Conservation (phyloP, 2,329 filamentous ascomycete species). For the Lasiodiplodia theobromae region DNA sequence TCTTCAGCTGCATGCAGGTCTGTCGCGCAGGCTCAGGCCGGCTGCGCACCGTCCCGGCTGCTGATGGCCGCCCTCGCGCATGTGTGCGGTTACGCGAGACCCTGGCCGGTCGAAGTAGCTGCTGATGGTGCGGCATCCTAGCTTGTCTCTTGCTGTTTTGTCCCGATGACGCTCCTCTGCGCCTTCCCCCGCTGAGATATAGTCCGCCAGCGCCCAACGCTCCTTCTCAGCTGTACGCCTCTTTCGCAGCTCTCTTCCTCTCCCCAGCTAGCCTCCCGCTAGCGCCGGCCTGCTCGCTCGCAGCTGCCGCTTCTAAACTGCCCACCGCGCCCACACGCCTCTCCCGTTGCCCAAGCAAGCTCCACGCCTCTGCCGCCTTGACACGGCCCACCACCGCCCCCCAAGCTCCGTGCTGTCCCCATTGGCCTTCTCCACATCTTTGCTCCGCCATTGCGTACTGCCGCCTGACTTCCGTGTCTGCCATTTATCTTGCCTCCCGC, state of each 20-base stretch:
- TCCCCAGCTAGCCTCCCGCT: constrained; percentile 3
- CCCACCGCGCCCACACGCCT: constrained; percentile 1
- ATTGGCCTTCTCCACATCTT: not conserved
- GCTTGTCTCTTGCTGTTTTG: constrained; percentile 9
- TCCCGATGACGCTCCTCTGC: constrained; percentile 27
- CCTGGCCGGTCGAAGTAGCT: constrained; percentile 18
- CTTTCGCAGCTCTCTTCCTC: not conserved
- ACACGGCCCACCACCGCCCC: not conserved
- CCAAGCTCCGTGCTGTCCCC: constrained; percentile 2
- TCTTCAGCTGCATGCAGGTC: constrained; percentile 24
- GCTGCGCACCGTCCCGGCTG: constrained; percentile 9
- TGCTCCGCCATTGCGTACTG: not conserved
- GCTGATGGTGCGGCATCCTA: constrained; percentile 13
- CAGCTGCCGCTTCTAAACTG: not conserved
- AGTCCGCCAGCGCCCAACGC: constrained; percentile 8
- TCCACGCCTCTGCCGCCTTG: not conserved
- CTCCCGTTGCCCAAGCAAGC: not conserved
- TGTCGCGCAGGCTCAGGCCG: constrained; percentile 18
- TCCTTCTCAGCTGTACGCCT: not conserved
- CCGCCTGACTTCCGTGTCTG: no score
- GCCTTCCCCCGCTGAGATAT: constrained; percentile 27
- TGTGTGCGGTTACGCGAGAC: constrained; percentile 13
- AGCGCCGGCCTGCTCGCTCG: constrained; percentile 11
- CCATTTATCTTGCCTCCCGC: not conserved
- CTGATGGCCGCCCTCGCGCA: not conserved